These are phyloP conservation scores for Xylariaceae sp. DNA, from an alignment of 2,329 filamentous ascomycete genomes.

Conservation along the genomic window DNA sequence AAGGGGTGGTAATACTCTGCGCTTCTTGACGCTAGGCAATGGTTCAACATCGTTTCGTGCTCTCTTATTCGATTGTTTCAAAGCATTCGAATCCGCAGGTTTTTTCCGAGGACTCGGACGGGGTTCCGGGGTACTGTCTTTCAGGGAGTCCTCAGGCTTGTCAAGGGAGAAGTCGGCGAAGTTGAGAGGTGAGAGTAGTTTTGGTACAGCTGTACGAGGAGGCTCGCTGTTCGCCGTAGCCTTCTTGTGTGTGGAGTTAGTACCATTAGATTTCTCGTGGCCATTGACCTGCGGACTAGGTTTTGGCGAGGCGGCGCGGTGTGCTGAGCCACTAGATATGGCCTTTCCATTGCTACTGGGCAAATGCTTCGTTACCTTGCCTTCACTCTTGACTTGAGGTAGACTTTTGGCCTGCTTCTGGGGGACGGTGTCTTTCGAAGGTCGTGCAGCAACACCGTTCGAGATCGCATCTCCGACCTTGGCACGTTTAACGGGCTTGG, in stretches of 20 bases:
- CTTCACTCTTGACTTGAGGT: slow-evolving; percentile 22
- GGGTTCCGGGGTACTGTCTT: slow-evolving; percentile 23
- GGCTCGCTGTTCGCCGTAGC: slow-evolving; percentile 29
- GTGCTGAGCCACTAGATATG: slow-evolving; percentile 19
- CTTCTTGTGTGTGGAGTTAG: slow-evolving; percentile 36
- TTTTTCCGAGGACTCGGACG: slow-evolving; percentile 34
- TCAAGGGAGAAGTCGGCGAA: slow-evolving; percentile 35
- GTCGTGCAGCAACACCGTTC: slow-evolving; percentile 21
- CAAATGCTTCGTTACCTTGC: slow-evolving; percentile 24
- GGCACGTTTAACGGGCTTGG: slow-evolving; percentile 43
- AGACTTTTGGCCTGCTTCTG: slow-evolving; percentile 17
- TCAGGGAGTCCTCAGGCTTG: slow-evolving; percentile 12
- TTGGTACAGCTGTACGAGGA: slow-evolving; percentile 42
- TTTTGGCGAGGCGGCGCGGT: slow-evolving; percentile 33
- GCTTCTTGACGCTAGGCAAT: slow-evolving; percentile 35
- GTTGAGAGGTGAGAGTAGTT: slow-evolving; percentile 48
- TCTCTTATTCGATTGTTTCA: slow-evolving; percentile 28
- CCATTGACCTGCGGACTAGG: slow-evolving; percentile 42
- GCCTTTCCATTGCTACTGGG: slow-evolving; percentile 27
- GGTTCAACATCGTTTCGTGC: slow-evolving; percentile 28
- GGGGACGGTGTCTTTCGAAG: slow-evolving; percentile 21
- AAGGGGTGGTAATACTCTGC: slow-evolving; percentile 42
- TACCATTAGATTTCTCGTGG: slow-evolving; percentile 33
- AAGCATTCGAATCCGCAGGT: slow-evolving; percentile 27
- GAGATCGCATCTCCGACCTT: slow-evolving; percentile 35